Conservation (phyloP, 2,329 filamentous ascomycete genomes). For the Endoconidiophora laricicola region DNA sequence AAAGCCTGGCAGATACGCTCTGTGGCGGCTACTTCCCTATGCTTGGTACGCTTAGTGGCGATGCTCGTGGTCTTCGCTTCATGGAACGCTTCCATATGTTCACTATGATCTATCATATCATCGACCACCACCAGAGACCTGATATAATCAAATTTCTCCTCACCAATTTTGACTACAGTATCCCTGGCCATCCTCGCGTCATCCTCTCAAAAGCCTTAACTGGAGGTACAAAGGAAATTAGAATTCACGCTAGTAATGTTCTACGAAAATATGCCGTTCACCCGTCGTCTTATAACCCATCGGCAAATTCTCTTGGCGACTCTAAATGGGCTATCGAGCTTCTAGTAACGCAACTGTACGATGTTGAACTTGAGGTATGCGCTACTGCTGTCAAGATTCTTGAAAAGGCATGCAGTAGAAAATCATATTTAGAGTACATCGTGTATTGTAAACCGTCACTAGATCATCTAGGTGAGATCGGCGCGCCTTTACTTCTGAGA, state of each 20-base stretch:
- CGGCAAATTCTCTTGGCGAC: slow-evolving; percentile 26
- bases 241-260: slow-evolving; percentile 75
- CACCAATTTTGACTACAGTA: slow-evolving; percentile 79
- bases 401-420: slow-evolving; percentile 91
- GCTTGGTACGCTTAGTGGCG: slow-evolving; percentile 70
- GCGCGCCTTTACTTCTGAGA: slow-evolving; percentile 75
- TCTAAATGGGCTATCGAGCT: slow-evolving; percentile 93
- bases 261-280: slow-evolving; percentile 70
- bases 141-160: slow-evolving; percentile 82
- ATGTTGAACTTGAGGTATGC: slow-evolving; percentile 92
- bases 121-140: slow-evolving; percentile 77
- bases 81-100: slow-evolving; percentile 95
- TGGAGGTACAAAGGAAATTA: slow-evolving; percentile 76
- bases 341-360: slow-evolving; percentile 95
- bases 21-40: slow-evolving; percentile 90
- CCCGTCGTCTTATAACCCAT: slow-evolving; percentile 16
- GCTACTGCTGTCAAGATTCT: slow-evolving; percentile 92
- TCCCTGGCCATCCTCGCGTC: slow-evolving; percentile 78
- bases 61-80: slow-evolving; percentile 69
- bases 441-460: slow-evolving; percentile 89
- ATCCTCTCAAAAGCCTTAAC: slow-evolving; percentile 89
- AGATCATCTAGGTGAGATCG: slow-evolving; percentile 92
- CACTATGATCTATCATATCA: slow-evolving; percentile 99
- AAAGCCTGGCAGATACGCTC: slow-evolving; percentile 70
- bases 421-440: slow-evolving; percentile 81